phyloP scores from a whole-genome alignment of 192 early-diverging fungal genomes.

The Dissophora ornata region DNA sequence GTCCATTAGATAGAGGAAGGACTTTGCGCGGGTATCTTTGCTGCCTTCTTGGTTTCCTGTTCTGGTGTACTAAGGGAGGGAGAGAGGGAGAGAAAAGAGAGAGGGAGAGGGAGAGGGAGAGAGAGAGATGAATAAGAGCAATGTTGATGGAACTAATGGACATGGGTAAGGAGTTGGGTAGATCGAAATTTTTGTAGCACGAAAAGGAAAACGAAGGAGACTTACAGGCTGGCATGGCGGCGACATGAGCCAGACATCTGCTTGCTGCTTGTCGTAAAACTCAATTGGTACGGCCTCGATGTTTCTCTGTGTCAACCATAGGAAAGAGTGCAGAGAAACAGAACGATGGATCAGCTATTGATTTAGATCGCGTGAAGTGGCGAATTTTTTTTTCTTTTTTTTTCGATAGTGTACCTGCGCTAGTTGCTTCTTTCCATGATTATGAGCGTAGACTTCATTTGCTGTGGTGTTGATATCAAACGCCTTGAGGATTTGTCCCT shows the following conservation, averaged over 20 bases:
- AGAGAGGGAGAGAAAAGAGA: background rate
- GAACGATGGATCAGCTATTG: no score
- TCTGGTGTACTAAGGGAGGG: conserved; percentile 64
- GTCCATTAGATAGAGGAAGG: conserved; percentile 78
- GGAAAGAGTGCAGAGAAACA: no score
- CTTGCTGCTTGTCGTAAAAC: conserved; percentile 69
- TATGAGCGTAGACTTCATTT: conserved; percentile 80
- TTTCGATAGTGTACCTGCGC: conserved; percentile 40
- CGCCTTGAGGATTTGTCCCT: conserved; percentile 77
- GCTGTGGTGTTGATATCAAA: conserved; percentile 96
- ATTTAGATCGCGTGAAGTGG: no score
- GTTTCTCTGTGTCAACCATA: conserved; percentile 58
- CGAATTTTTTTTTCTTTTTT: background rate
- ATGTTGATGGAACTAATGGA: no score
- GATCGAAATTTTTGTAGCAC: no score
- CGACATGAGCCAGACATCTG: conserved; percentile 85
- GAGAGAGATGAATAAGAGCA: no score
- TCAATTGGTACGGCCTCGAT: conserved; percentile 72
- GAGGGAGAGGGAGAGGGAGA: background rate
- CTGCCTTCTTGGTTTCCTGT: conserved; percentile 78
- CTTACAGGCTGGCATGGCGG: conserved; percentile 82
- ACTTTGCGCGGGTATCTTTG: conserved; percentile 76
- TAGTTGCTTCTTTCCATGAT: conserved; percentile 60
- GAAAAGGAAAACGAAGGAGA: background rate
- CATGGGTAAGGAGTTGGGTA: no score